Conservation (phyloP, 1,284 basidiomycete species). For the Taiwanofungus camphoratus region DNA sequence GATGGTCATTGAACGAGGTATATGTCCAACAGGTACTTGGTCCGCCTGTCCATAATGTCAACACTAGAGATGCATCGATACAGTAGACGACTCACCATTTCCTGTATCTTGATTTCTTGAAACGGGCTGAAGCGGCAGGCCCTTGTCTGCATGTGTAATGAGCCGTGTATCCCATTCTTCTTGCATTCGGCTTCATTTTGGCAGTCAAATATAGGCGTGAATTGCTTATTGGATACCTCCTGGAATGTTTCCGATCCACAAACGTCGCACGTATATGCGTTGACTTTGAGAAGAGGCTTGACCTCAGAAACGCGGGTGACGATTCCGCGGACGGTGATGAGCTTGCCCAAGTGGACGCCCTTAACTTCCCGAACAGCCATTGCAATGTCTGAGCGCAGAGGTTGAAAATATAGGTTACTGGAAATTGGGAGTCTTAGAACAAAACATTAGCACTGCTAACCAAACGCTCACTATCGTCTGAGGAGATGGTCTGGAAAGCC, state of each 20-base stretch:
- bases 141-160: conserved; percentile 97
- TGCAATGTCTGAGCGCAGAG: conserved; percentile 64
- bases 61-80: background rate
- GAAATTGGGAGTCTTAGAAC: conserved; percentile 17
- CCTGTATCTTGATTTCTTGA: conserved; percentile 98
- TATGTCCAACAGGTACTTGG: conserved; percentile 99
- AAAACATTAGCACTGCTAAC: background rate
- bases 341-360: conserved; percentile 79
- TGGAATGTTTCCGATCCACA: conserved; percentile 99
- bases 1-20: conserved; percentile 96
- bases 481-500: conserved; percentile 89
- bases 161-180: conserved; percentile 85
- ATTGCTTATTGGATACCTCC: conserved; percentile 91
- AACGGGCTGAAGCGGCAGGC: conserved; percentile 97
- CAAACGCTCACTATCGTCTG: conserved; percentile 85
- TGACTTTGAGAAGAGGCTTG: conserved; percentile 94
- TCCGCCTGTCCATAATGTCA: conserved; percentile 60
- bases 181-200: conserved; percentile 78
- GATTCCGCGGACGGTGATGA: conserved; percentile 96
- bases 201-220: conserved; percentile 86
- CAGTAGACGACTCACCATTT: conserved; percentile 66
- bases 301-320: conserved; percentile 99
- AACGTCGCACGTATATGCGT: conserved; percentile 97
- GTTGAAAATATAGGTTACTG: conserved; percentile 93
- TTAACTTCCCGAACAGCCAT: conserved; percentile 92